Base-by-base conservation (phyloP, 2,329 filamentous ascomycete genomes). In the Colletotrichum lentis region DNA sequence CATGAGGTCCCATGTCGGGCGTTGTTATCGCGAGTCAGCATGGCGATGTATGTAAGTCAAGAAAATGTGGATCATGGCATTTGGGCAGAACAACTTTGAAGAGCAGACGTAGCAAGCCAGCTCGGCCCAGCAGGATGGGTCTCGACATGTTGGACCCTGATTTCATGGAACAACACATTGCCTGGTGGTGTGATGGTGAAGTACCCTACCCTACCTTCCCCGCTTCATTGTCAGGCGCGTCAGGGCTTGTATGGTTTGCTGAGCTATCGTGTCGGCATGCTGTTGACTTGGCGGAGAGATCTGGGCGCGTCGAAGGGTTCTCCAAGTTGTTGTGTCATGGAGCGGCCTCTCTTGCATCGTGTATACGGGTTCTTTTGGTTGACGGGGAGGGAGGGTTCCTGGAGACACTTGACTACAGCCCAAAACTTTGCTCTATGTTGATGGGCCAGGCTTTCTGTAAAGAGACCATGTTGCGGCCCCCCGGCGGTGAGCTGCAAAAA, bases 11-110 rank as follows among this genome's bases (percentile, higher is more conserved):
- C 59, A 63, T 58, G 46, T 58, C 53, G 53, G 31, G 53, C 47
- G 53, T 18, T 14, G 39, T 20, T 52, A 12, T 22, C 22, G 27
- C 62, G 66, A 69, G 62, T 66, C 44, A 69, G 65, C 55, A 64
- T 52, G 43, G 52, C 44, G 16, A 49, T 52, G 47, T 60, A 49
- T 52, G 47, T 60, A 27, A 43, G 44, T 67, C 22, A 59, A 22
- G 62, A 49, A 65, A 44, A 44, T 41, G 65, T 56, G 65, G 65
- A 46, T 55, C 56, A 35, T 20, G 11, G 27, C 7, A 37, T 22
- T 22, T 58, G 41, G n/a, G 39, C 27, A 39, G 35, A 47, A 31
- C 7, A 53, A 24, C 22, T 20, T 18, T 37, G 47, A 24, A n/a
- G 27, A 39, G 52, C 37, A 41, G 39, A 54, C 53, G 24, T 60